These are phyloP conservation scores for Adansonia rubrostipa DNA, from an alignment of 441 rosid genomes.

Conservation along the genomic window DNA sequence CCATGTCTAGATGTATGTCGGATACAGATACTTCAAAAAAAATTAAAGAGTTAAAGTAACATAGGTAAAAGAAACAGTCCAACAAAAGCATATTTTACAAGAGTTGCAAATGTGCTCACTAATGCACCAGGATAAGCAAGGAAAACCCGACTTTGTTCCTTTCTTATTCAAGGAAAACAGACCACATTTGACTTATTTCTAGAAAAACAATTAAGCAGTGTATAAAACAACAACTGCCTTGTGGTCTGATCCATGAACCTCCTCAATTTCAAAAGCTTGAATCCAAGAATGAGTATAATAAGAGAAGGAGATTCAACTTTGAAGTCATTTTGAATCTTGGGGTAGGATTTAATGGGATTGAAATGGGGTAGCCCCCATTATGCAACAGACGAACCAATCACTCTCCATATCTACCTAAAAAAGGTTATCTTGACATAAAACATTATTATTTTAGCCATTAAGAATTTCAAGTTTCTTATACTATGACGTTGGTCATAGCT, in stretches of 20 bases:
- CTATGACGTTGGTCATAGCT: not conserved
- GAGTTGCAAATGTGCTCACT: not conserved
- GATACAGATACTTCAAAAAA: too few relatives aligned
- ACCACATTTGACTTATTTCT: not conserved
- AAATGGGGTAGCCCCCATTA: not conserved
- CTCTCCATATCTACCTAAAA: not conserved
- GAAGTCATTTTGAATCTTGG: not conserved
- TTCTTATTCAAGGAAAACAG: not conserved
- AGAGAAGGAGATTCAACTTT: not conserved
- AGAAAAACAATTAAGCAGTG: not conserved
- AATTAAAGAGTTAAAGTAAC: too few relatives aligned
- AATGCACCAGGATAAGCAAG: not conserved
- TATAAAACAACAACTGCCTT: not conserved
- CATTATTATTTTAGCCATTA: not conserved
- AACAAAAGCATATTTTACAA: not conserved
- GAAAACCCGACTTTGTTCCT: not conserved
- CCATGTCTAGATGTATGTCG: too few relatives aligned
- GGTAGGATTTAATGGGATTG: not conserved
- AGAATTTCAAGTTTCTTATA: slow-evolving; percentile 4
- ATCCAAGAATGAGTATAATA: not conserved
- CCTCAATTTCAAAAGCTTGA: not conserved
- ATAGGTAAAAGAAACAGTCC: not conserved
- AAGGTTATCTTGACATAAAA: not conserved
- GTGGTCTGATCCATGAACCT: not conserved
- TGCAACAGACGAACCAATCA: not conserved